Conservation (phyloP, 1,284 basidiomycete genomes). For the Stygiomarasmius scandens region DNA sequence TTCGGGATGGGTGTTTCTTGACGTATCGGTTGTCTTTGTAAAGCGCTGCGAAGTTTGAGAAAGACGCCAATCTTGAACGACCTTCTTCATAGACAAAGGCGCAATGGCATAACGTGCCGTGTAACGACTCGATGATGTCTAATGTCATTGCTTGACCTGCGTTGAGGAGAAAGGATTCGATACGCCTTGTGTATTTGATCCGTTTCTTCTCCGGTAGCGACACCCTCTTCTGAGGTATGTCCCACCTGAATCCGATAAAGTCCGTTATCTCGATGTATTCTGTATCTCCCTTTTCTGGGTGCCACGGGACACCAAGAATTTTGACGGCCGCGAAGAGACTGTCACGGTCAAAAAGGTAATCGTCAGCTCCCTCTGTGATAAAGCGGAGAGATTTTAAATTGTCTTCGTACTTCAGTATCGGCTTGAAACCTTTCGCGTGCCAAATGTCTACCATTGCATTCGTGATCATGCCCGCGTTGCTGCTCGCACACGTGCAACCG, state of each 20-base stretch:
- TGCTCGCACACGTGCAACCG: not conserved
- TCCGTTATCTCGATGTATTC: slow-evolving; percentile 7
- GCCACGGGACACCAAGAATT: slow-evolving; percentile 10
- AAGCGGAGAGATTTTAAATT: slow-evolving; percentile 19
- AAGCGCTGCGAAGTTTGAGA: slow-evolving; percentile 7
- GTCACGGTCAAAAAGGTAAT: slow-evolving; percentile 3
- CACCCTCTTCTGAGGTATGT: slow-evolving; percentile 13
- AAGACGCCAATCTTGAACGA: not conserved
- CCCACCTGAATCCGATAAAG: slow-evolving; percentile 24
- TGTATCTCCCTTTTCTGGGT: slow-evolving; percentile 16
- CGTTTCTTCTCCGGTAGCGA: slow-evolving; percentile 20
- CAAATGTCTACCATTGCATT: slow-evolving; percentile 24
- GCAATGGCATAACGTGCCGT: slow-evolving; percentile 21
- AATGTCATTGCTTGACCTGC: not conserved
- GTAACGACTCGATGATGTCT: slow-evolving; percentile 15
- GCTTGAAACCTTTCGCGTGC: slow-evolving; percentile 15
- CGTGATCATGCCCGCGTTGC: slow-evolving; percentile 8
- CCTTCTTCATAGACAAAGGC: slow-evolving; percentile 19
- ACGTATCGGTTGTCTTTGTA: not conserved
- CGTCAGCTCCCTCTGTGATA: slow-evolving; percentile 12
- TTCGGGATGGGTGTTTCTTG: not conserved
- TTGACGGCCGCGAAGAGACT: not conserved
- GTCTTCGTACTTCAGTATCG: slow-evolving; percentile 33
- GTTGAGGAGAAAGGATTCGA: slow-evolving; percentile 7
- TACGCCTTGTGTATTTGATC: slow-evolving; percentile 18